These are phyloP conservation scores for Graphilbum fragrans DNA, from an alignment of 2,329 filamentous ascomycete species.

Conservation along the genomic window DNA sequence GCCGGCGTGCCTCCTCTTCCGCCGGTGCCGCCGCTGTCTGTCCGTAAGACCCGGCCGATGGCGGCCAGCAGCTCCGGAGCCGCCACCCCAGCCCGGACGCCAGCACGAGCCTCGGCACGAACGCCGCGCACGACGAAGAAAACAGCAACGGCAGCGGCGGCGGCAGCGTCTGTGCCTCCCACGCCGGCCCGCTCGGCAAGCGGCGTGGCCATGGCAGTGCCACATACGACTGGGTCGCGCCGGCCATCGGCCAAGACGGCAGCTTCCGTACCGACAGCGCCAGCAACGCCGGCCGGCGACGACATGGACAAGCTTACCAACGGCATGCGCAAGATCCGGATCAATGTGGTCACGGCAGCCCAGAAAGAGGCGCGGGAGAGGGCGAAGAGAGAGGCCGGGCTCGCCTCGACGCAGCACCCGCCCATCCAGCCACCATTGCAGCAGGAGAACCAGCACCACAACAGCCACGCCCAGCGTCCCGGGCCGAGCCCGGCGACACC, in stretches of 20 bases:
- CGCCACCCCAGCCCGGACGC: slow-evolving; percentile 16
- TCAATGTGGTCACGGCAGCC: slow-evolving; percentile 46
- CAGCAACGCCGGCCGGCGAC: slow-evolving; percentile 11
- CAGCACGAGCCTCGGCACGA: slow-evolving; percentile 3
- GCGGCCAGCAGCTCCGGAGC: too few species aligned
- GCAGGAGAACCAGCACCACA: neutral
- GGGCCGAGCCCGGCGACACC: neutral
- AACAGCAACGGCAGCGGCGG: slow-evolving; percentile 9
- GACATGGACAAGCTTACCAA: slow-evolving; percentile 43
- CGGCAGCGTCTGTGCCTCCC: slow-evolving; percentile 12
- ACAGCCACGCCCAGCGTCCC: too few species aligned
- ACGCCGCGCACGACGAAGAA: slow-evolving; percentile 24
- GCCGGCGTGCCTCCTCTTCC: neutral
- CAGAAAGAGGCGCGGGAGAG: slow-evolving; percentile 40
- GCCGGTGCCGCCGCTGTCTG: slow-evolving; percentile 22
- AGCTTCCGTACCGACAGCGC: slow-evolving; percentile 3
- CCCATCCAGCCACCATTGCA: too few species aligned
- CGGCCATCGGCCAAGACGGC: neutral
- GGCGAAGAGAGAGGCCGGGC: slow-evolving; percentile 1
- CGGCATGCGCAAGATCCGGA: slow-evolving; percentile 51
- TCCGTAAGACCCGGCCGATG: slow-evolving; percentile 47
- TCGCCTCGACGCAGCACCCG: neutral
- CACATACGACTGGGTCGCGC: neutral
- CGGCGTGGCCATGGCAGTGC: neutral
- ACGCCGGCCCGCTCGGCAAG: slow-evolving; percentile 7